Base-by-base conservation (phyloP, 176 grass and related monocot genomes). In the Juncus effusus region DNA sequence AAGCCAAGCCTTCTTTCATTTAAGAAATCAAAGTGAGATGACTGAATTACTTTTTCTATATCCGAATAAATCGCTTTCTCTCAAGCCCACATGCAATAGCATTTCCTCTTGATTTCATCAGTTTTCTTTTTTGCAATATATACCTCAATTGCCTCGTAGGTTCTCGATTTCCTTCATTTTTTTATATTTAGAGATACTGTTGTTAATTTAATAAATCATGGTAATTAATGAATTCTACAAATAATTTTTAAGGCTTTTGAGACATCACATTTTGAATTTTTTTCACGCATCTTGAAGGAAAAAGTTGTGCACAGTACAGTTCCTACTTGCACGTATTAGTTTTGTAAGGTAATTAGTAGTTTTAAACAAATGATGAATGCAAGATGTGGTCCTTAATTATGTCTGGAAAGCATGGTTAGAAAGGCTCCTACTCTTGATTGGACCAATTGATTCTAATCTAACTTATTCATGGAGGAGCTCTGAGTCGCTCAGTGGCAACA, bases 81-180 rank as follows among this genome's bases (percentile, higher is more conserved):
- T 57, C n/a, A 1, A 70, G 67, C 50, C 67, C 67, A 70, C 67
- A 70, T 70, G 67, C 37, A 28, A 28, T 28, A 28, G 19, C 19
- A 8, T 54, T 38, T 70, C 44, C 44, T 38, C 67, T 39, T 28
- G 19, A 28, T 28, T 28, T 28, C 19, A 28, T 70, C 67, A 16
- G 14, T 10, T 14, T 54, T 56, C 16, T 57, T 4, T 70, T 13
- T 57, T 45, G 19, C 67, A 70, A 56, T 47, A 6, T 47, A 47
- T 36, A 42, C 67, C 67, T 70, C 67, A 70, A 70, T 70, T 70
- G 52, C 52, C 67, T 70, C 67, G 67, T 54, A 58, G 56, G 52
- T 58, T 54, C 65, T 54, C 51, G 44, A 47, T 47, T 9, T 47
- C 6, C 6, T 47, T 47, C 6, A 47, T 6, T 47, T 47, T 6